Conservation (phyloP, 495 filamentous ascomycete genomes). For the Lasiosphaeria miniovina region DNA sequence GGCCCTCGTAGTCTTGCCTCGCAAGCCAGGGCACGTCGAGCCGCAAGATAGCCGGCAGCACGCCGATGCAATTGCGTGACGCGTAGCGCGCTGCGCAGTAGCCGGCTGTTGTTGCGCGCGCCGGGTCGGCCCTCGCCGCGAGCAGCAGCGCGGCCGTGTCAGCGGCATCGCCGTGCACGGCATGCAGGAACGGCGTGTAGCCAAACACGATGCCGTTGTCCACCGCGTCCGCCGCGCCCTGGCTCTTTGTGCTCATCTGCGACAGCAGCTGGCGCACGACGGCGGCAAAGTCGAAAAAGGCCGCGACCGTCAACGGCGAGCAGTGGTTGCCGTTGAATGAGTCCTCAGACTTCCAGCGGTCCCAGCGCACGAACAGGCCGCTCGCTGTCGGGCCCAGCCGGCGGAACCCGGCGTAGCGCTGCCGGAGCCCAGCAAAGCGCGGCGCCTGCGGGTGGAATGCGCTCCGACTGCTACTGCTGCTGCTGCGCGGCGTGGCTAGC, state of each 20-base stretch:
- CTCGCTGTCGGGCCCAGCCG: neutral
- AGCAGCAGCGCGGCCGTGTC: neutral
- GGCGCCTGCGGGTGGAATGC: neutral
- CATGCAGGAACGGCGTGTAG: neutral
- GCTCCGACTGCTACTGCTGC: neutral
- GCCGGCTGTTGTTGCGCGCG: neutral
- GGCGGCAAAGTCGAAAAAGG: neutral
- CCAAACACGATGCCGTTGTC: neutral
- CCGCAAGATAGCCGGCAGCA: neutral
- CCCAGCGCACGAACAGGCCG: neutral
- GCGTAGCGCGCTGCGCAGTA: neutral
- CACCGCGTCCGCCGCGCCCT: neutral
- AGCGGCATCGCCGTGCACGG: neutral
- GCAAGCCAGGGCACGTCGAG: neutral
- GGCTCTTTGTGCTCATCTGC: too few species aligned
- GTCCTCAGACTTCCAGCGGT: neutral
- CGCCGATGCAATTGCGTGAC: neutral
- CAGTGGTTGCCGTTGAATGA: neutral
- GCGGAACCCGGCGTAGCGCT: neutral
- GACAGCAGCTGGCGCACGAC: neutral
- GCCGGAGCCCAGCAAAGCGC: neutral
- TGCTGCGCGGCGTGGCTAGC: neutral
- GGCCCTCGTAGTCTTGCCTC: neutral
- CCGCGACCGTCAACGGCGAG: neutral
- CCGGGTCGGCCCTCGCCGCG: neutral